Evolutionary conservation across 2,329 filamentous ascomycete species (phyloP).

Genomic region (Pseudocercospora cruenta): DNA sequence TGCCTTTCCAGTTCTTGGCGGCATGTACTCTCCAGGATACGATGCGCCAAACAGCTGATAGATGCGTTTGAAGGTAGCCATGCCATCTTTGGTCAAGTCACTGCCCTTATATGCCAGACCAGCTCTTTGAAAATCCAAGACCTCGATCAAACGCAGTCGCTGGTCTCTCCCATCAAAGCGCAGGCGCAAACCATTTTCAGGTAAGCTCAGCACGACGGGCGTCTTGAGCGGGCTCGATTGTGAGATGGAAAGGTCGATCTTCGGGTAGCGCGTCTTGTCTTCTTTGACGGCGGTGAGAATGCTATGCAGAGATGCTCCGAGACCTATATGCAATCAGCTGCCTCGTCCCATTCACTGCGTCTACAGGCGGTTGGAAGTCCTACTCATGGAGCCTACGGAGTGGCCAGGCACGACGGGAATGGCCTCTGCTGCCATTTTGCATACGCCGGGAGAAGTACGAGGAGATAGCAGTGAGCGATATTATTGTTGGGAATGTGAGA

Average conservation of each 20-base stretch:
- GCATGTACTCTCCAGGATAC: slow-evolving; percentile 89
- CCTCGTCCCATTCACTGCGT: neutral
- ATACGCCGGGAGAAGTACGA: neutral
- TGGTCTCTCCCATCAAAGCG: slow-evolving; percentile 95
- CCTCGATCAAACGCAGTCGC: slow-evolving; percentile 84
- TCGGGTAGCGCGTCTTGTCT: slow-evolving; percentile 79
- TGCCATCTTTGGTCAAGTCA: slow-evolving; percentile 70
- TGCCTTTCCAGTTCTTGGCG: slow-evolving; percentile 59
- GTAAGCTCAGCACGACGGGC: slow-evolving; percentile 75
- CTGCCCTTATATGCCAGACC: slow-evolving; percentile 80
- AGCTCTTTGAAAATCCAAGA: slow-evolving; percentile 85
- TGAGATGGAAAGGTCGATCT: slow-evolving; percentile 81
- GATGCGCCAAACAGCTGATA: slow-evolving; percentile 95
- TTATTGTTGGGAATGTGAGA: neutral
- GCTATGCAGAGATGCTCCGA: slow-evolving; percentile 90
- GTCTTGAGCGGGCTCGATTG: slow-evolving; percentile 72
- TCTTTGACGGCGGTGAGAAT: slow-evolving; percentile 85
- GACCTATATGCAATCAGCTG: slow-evolving; percentile 57
- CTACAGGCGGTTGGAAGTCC: slow-evolving; percentile 8
- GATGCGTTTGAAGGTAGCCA: slow-evolving; percentile 49
- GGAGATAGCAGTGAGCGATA: slow-evolving; percentile 6
- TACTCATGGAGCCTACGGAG: slow-evolving; percentile 47
- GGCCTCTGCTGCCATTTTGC: slow-evolving; percentile 16
- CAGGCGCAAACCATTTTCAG: slow-evolving; percentile 83
- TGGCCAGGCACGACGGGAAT: slow-evolving; percentile 32